Evolutionary conservation across 306 rosid genomes (phyloP), one percentile per base, ranked within the genome.

Genomic region (Spatholobus suberectus): DNA sequence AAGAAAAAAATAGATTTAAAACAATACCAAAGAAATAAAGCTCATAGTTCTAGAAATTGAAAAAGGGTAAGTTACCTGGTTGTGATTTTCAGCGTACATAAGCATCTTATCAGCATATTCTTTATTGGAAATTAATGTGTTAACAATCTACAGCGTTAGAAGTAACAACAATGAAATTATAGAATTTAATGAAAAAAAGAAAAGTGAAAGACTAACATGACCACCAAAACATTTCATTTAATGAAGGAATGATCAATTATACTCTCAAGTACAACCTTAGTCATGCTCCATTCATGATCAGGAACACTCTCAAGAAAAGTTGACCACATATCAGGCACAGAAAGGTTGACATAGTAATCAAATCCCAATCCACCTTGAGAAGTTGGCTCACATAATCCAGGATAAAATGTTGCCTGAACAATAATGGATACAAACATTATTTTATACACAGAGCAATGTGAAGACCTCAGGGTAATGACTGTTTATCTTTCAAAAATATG

Each of bases 301-400:
- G 96, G 91, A 85, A 92, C 90, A 81, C 84, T 86, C 78, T 92
- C 93, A 67, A 96, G 96, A 71, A 87, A 91, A 73, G 94, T 89
- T 70, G 91, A 87, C 99, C 99, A 93, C 96, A 91, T 91, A 80
- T 96, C 96, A 7, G 99, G 76, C 46, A 78, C 96, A 20, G 98
- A 89, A 65, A 92, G 94, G 82, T 93, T 96, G 87, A 96, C 96
- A 78, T 81, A 89, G 86, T 90, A 96, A 92, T 96, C 97, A 93
- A 96, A 96, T 85, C 99, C 98, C 73, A 96, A 75, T 79, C 99
- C 99, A 75, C 99, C 99, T 90, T 96, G 99, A 74, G 98, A 91
- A 87, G 89, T 89, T 72, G 97, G 94, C 84, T 96, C 97, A 79
- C 98, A 93, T 61, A 93, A 75, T 70, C 99, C 98, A 35, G 98